Conservation (phyloP, 2,329 filamentous ascomycete species). For the Clonostachys sp. region DNA sequence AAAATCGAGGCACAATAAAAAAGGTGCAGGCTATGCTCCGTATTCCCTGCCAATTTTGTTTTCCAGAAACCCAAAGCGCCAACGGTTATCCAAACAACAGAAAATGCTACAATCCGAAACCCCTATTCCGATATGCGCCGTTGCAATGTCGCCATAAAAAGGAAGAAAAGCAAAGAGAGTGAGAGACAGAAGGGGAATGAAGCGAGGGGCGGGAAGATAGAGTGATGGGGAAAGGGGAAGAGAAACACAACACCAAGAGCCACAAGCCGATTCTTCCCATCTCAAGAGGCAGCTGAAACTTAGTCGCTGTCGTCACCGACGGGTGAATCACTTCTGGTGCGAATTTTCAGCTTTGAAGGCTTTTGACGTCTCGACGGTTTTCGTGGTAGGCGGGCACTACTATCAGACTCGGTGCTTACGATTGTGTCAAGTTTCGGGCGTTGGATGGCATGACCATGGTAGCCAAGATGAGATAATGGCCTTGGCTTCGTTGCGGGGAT, state of each 20-base stretch:
- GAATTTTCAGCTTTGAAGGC: conserved; percentile 19
- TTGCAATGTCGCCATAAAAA: conserved; percentile 9
- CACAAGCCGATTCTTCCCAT: too few relatives aligned
- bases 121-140: conserved; percentile 5
- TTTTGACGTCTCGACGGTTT: conserved; percentile 18
- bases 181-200: not conserved
- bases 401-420: conserved; percentile 36
- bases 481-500: conserved; percentile 15
- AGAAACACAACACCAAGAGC: not conserved
- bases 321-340: conserved; percentile 24
- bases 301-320: conserved; percentile 30
- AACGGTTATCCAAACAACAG: not conserved
- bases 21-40: too few relatives aligned
- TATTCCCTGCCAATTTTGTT: too few relatives aligned
- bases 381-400: conserved; percentile 12
- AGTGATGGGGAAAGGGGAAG: too few relatives aligned
- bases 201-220: too few relatives aligned
- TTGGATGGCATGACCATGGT: conserved; percentile 25
- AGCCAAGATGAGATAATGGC: conserved; percentile 3
- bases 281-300: not conserved
- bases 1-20: conserved; percentile 2
- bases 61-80: too few relatives aligned
- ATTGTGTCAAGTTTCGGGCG: conserved; percentile 43
- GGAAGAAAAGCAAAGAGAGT: conserved; percentile 3
- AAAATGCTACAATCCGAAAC: conserved; percentile 3